phyloP scores from a whole-genome alignment of 805 yeast species.

The Metschnikowia reukaufii region DNA sequence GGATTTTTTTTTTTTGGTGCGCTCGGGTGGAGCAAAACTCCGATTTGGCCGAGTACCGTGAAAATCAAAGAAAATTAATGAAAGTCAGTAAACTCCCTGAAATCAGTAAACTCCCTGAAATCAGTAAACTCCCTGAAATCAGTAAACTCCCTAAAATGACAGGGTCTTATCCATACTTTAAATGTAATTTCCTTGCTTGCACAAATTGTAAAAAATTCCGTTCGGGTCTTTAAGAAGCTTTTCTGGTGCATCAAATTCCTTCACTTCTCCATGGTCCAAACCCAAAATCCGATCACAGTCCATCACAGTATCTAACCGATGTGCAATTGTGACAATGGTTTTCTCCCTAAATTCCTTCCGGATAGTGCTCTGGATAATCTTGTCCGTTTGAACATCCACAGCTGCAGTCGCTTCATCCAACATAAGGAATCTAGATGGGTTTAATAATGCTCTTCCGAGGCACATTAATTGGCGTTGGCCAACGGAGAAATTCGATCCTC shows the following conservation, averaged over 20 bases:
- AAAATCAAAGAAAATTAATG: too few relatives aligned
- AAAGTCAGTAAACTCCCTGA: too few relatives aligned
- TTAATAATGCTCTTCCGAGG: constrained; percentile 26
- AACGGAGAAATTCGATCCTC: constrained; percentile 27
- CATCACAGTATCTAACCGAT: constrained; percentile 29
- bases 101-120: too few relatives aligned
- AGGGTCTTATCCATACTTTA: too few relatives aligned
- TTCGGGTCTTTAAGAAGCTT: constrained; percentile 42
- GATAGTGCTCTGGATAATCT: constrained; percentile 28
- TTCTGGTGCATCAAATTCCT: constrained; percentile 43
- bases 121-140: too few relatives aligned
- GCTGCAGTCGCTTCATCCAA: constrained; percentile 29
- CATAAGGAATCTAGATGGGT: constrained; percentile 17
- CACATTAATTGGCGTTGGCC: constrained; percentile 28
- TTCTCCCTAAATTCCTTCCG: constrained; percentile 26
- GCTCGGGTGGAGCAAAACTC: neutral
- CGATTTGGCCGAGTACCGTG: neutral
- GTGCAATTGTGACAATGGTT: constrained; percentile 31
- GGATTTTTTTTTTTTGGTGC: too few relatives aligned
- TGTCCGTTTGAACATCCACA: constrained; percentile 29
- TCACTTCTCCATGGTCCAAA: constrained; percentile 25
- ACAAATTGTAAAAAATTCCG: constrained; percentile 52
- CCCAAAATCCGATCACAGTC: constrained; percentile 29
- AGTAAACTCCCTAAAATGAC: too few relatives aligned
- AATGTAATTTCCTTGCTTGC: constrained; percentile 43